Base-by-base conservation (phyloP, 1,139 yeast genomes). In the Kodamaea arcana region DNA sequence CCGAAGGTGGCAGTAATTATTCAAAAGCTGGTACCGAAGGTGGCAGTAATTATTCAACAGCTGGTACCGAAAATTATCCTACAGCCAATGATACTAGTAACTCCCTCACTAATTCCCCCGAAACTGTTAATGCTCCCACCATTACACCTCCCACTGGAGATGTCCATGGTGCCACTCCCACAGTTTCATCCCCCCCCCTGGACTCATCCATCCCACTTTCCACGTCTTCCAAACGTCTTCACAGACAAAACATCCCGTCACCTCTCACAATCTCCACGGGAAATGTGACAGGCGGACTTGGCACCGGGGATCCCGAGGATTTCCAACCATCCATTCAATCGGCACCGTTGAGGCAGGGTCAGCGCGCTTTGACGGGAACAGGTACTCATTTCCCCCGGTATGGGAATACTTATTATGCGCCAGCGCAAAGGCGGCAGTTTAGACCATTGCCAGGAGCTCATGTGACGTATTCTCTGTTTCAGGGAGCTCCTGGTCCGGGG, bases 241-340 rank as follows among this genome's bases (percentile, higher is more conserved):
- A 65, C 42, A 57, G 78, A 40, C 57, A 56, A 23, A 67, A 67
- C 35, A 59, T 69, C 3, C 78, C 78, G 3, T 50, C 73, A 2
- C 78, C 78, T 1, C 53, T 72, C 30, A 56, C 56, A 31, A 29
- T 45, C 13, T 7, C 25, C 27, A 14, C 32, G 11, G 23, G 23
- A 7, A 17, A 15, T 17, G 15, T 25, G 4, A 25, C 11, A 4
- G 28, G 28, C 4, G 17, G 28, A 5, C 30, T 18, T 15, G 24
- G 30, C 15, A 28, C 30, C 4, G 30, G 30, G 5, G 30, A 25
- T 16, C 22, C 22, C 4, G 30, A 20, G 15, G 28, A 25, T 13
- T 25, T 13, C 17, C 6, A 29, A 33, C 72, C 70, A n/a, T 42
- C 52, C 15, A 68, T 69, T 35, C 72, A 62, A 37, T 67, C 74